Conservation (phyloP, 2,329 filamentous ascomycete genomes). For the Phyllosticta capitalensis region DNA sequence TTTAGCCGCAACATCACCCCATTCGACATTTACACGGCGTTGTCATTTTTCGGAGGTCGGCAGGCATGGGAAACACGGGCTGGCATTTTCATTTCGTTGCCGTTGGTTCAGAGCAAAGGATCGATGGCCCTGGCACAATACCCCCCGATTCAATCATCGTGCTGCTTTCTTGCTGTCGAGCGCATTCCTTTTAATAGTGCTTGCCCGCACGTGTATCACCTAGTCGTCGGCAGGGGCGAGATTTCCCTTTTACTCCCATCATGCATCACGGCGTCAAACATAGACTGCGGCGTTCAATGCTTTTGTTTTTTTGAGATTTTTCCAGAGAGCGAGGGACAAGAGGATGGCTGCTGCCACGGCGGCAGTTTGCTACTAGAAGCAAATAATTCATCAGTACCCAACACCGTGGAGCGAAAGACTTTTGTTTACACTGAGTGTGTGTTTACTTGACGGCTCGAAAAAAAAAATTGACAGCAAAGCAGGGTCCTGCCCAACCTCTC, state of each 20-base stretch:
- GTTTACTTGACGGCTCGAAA: too few relatives aligned
- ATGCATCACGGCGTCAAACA: too few relatives aligned
- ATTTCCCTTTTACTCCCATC: neutral
- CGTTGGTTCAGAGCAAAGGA: slow-evolving; percentile 1
- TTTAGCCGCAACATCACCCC: slow-evolving; percentile 1
- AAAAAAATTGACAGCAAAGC: too few relatives aligned
- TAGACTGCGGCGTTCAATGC: too few relatives aligned
- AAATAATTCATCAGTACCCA: too few relatives aligned
- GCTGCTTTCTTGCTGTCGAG: neutral
- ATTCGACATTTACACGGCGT: slow-evolving; percentile 11
- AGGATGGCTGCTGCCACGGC: too few relatives aligned
- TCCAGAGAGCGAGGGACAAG: too few relatives aligned
- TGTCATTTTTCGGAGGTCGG: slow-evolving; percentile 2
- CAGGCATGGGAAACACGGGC: slow-evolving; percentile 7
- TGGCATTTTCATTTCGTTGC: slow-evolving; percentile 6
- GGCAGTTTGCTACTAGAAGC: too few relatives aligned
- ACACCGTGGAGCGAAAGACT: too few relatives aligned
- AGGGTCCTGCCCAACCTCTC: too few relatives aligned
- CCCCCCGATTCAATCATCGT: slow-evolving; percentile 3
- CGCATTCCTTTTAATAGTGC: neutral
- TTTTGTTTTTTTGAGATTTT: too few relatives aligned
- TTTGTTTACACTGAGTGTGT: neutral
- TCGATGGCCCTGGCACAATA: slow-evolving; percentile 1
- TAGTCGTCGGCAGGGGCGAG: too few relatives aligned
- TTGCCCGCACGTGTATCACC: neutral